Conservation (phyloP, 1,284 basidiomycete genomes). For the Marasmius fiardii region DNA sequence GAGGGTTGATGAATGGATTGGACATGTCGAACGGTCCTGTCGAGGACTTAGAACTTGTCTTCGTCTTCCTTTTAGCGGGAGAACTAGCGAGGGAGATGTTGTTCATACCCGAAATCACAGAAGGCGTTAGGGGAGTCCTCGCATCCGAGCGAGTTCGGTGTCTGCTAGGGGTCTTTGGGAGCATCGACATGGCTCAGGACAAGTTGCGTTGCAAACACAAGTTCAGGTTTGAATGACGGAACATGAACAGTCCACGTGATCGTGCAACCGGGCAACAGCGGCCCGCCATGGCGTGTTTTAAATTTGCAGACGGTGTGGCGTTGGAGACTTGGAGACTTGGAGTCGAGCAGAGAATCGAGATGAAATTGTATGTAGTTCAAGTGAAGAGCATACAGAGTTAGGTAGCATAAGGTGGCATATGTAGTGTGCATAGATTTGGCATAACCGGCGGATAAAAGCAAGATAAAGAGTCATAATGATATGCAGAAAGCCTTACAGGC, state of each 20-base stretch:
- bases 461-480: neutral
- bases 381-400: neutral
- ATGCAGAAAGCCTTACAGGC: neutral
- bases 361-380: neutral
- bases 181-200: constrained; percentile 1
- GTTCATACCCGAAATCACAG: constrained; percentile 53
- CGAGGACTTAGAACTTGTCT: constrained; percentile 25
- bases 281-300: too few relatives aligned
- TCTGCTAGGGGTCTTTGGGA: constrained; percentile 63
- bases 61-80: constrained; percentile 33
- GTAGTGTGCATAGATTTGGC: neutral
- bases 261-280: neutral
- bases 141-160: constrained; percentile 65
- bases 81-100: constrained; percentile 45
- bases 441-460: neutral
- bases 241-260: neutral
- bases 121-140: constrained; percentile 70
- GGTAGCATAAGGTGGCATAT: neutral
- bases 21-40: constrained; percentile 43
- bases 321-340: too few relatives aligned
- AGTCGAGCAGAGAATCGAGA: too few relatives aligned
- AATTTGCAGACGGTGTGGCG: too few relatives aligned
- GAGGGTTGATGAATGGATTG: constrained; percentile 55
- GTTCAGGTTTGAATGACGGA: neutral
- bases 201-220: constrained; percentile 1